Evolutionary conservation across 495 filamentous ascomycete species (phyloP).

Genomic region (Barbatosphaeria neglecta): DNA sequence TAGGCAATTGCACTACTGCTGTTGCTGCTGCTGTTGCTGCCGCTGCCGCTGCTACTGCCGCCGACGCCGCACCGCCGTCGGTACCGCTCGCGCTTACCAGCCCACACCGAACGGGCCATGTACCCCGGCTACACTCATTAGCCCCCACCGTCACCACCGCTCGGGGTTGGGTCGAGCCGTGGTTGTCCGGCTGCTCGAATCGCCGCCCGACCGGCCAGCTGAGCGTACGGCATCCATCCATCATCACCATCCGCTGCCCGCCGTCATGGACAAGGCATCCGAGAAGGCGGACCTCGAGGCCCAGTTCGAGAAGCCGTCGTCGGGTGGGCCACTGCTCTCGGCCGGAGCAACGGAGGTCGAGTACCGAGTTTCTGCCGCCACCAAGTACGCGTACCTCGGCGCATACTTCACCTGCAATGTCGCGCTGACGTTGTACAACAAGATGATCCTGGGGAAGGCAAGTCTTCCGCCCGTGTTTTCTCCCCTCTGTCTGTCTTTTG

Average conservation of each 20-base stretch:
- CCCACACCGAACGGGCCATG: neutral
- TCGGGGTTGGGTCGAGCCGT: neutral
- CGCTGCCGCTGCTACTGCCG: neutral
- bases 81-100: too few species aligned
- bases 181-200: neutral
- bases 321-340: neutral
- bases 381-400: slow-evolving; percentile 31
- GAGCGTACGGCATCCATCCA: too few species aligned
- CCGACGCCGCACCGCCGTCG: too few species aligned
- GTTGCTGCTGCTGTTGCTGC: neutral
- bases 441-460: slow-evolving; percentile 40
- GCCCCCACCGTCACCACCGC: neutral
- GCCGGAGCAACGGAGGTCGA: slow-evolving; percentile 5
- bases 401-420: slow-evolving; percentile 43
- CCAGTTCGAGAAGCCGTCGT: slow-evolving; percentile 3
- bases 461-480: neutral
- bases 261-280: neutral
- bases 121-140: neutral
- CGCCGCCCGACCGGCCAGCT: neutral
- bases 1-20: too few species aligned
- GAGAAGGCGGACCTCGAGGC: slow-evolving; percentile 9
- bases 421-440: slow-evolving; percentile 43
- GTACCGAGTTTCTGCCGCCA: slow-evolving; percentile 16
- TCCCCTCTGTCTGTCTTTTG: too few species aligned
- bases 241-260: neutral